Conservation (phyloP, 192 early-diverging fungal species). For the Allomyces macrogynus region DNA sequence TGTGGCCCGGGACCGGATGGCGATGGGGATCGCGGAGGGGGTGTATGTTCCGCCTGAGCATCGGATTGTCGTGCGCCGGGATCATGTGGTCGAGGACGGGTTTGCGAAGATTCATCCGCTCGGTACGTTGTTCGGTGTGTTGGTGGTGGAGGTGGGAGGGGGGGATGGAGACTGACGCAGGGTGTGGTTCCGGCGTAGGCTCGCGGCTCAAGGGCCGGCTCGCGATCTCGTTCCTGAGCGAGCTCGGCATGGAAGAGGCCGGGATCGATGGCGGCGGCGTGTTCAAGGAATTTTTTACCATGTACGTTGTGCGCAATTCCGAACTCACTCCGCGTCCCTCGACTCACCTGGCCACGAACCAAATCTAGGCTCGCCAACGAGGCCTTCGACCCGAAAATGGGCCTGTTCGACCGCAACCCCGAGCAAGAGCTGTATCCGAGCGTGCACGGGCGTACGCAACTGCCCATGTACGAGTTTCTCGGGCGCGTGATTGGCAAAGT, state of each 20-base stretch:
- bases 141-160: slow-evolving; percentile 1
- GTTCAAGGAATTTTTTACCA: slow-evolving; percentile 90
- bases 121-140: slow-evolving; percentile 8
- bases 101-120: slow-evolving; percentile 48
- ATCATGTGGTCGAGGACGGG: slow-evolving; percentile 77
- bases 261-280: slow-evolving; percentile 95
- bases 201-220: slow-evolving; percentile 47
- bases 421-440: slow-evolving; percentile 57
- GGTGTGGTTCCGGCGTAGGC: slow-evolving; percentile 1
- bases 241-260: slow-evolving; percentile 63
- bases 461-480: slow-evolving; percentile 50
- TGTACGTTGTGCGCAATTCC: slow-evolving; percentile 14
- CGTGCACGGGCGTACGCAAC: slow-evolving; percentile 21
- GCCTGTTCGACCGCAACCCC: slow-evolving; percentile 40
- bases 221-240: slow-evolving; percentile 66
- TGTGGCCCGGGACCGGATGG: slow-evolving; percentile 44
- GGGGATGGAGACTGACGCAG: slow-evolving; percentile 26
- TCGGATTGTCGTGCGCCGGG: slow-evolving; percentile 42
- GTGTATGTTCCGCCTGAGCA: slow-evolving; percentile 7
- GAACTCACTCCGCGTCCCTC: too few relatives aligned
- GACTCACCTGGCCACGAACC: too few relatives aligned
- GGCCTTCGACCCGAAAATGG: slow-evolving; percentile 52
- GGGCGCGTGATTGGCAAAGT: slow-evolving; percentile 70
- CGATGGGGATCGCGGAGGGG: slow-evolving; percentile 5
- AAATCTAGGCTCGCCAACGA: slow-evolving; percentile 30